Evolutionary conservation across 352 stramenopile genomes (phyloP).

Genomic region (Phytophthora cajani): DNA sequence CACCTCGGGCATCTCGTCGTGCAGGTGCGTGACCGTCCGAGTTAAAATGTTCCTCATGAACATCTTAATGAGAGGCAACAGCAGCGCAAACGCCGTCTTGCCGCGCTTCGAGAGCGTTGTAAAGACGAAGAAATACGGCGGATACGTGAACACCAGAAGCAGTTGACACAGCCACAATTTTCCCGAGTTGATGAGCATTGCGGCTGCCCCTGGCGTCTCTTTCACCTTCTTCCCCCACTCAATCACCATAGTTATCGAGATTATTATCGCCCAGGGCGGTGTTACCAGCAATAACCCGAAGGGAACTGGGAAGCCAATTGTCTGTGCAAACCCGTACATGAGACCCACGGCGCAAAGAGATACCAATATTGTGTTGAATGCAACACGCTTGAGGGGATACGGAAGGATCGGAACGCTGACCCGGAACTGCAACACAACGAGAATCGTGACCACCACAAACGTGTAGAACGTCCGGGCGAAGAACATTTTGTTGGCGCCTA

Average conservation of each 20-base stretch:
- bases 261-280: constrained; percentile 14
- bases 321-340: neutral
- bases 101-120: constrained; percentile 4
- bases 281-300: constrained; percentile 24
- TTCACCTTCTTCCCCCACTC: constrained; percentile 9
- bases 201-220: neutral
- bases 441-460: neutral
- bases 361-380: neutral
- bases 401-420: constrained; percentile 1
- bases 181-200: constrained; percentile 8
- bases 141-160: constrained; percentile 24
- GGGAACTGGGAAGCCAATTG: constrained; percentile 18
- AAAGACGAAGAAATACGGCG: constrained; percentile 31
- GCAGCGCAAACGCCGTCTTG: constrained; percentile 24
- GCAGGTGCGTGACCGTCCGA: constrained; percentile 1
- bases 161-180: constrained; percentile 10
- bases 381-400: neutral
- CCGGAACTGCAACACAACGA: neutral
- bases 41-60: constrained; percentile 14
- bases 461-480: constrained; percentile 17
- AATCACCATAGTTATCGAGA: constrained; percentile 1
- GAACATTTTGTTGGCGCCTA: neutral
- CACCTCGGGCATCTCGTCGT: constrained; percentile 20
- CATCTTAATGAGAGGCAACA: constrained; percentile 38
- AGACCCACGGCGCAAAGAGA: constrained; percentile 3